Conservation (phyloP, 495 filamentous ascomycete species). For the Talaromyces liani region DNA sequence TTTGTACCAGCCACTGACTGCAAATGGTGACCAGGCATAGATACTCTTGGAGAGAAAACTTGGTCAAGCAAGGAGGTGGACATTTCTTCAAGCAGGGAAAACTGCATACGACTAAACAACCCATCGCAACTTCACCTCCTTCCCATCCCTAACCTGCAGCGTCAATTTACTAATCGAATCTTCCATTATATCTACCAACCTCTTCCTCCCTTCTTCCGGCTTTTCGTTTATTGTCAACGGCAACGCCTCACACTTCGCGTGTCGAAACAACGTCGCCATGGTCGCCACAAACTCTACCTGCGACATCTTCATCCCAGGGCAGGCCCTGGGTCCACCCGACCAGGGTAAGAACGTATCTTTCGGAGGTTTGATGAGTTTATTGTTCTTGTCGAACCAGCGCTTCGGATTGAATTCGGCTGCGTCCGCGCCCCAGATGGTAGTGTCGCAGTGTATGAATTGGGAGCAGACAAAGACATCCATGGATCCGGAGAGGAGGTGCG, state of each 20-base stretch:
- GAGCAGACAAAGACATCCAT: conserved; percentile 23
- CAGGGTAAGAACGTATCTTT: conserved; percentile 38
- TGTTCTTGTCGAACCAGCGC: conserved; percentile 30
- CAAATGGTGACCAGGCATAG: too few relatives aligned
- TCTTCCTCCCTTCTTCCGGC: background rate
- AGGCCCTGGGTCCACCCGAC: conserved; percentile 39
- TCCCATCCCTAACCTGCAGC: conserved; percentile 4
- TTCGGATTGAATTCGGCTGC: conserved; percentile 38
- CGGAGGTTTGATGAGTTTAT: conserved; percentile 17
- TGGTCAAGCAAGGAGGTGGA: background rate
- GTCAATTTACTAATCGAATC: conserved; percentile 5
- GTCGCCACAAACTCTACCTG: conserved; percentile 48
- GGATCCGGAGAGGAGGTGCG: conserved; percentile 20
- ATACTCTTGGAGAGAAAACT: background rate
- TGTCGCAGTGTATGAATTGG: conserved; percentile 30
- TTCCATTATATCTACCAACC: conserved; percentile 3
- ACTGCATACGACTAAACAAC: background rate
- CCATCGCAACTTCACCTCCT: conserved; percentile 7
- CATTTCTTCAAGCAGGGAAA: background rate
- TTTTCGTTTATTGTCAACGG: conserved; percentile 1
- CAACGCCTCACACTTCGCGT: conserved; percentile 10
- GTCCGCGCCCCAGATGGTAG: conserved; percentile 38
- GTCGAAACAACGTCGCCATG: conserved; percentile 33
- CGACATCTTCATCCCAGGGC: conserved; percentile 44
- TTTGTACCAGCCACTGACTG: too few relatives aligned